phyloP scores from a whole-genome alignment of 2,329 filamentous ascomycete species.

The Periconia sp. region DNA sequence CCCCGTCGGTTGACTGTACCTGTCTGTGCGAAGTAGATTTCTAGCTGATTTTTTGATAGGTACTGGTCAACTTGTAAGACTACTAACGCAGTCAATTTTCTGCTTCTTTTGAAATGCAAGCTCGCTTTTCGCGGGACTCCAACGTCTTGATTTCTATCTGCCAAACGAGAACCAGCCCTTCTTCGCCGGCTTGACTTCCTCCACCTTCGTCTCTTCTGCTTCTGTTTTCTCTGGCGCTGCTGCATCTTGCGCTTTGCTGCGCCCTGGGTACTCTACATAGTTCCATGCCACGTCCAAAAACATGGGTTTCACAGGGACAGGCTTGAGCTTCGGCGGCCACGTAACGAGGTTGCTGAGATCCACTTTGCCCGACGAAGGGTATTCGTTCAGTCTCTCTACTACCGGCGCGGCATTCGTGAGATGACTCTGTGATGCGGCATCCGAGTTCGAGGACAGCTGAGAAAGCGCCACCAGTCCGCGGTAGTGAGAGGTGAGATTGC shows the following conservation, averaged over 20 bases:
- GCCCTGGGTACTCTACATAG: slow-evolving; percentile 87
- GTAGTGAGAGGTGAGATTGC: slow-evolving; percentile 74
- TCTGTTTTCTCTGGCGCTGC: slow-evolving; percentile 24
- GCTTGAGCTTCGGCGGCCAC: slow-evolving; percentile 80
- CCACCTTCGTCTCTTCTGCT: slow-evolving; percentile 25
- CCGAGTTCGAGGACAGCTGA: slow-evolving; percentile 57
- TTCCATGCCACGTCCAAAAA: slow-evolving; percentile 98
- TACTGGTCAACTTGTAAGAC: too few species aligned
- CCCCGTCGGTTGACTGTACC: too few species aligned
- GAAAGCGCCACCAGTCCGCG: slow-evolving; percentile 84
- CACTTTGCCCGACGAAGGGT: slow-evolving; percentile 65
- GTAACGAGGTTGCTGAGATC: slow-evolving; percentile 80
- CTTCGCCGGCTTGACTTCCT: slow-evolving; percentile 47
- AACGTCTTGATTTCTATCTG: slow-evolving; percentile 28
- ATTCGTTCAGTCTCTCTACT: slow-evolving; percentile 74
- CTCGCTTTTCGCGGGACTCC: too few species aligned
- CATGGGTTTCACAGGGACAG: slow-evolving; percentile 88
- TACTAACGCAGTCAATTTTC: too few species aligned
- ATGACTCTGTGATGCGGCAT: slow-evolving; percentile 50
- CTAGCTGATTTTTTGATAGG: too few species aligned
- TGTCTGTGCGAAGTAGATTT: too few species aligned
- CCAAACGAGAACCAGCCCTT: slow-evolving; percentile 57
- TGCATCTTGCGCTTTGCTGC: slow-evolving; percentile 39
- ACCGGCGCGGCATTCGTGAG: slow-evolving; percentile 59
- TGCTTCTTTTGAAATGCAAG: too few species aligned